These are phyloP conservation scores for Aspergillus heteromorphus DNA, from an alignment of 495 filamentous ascomycete species.

Conservation along the genomic window DNA sequence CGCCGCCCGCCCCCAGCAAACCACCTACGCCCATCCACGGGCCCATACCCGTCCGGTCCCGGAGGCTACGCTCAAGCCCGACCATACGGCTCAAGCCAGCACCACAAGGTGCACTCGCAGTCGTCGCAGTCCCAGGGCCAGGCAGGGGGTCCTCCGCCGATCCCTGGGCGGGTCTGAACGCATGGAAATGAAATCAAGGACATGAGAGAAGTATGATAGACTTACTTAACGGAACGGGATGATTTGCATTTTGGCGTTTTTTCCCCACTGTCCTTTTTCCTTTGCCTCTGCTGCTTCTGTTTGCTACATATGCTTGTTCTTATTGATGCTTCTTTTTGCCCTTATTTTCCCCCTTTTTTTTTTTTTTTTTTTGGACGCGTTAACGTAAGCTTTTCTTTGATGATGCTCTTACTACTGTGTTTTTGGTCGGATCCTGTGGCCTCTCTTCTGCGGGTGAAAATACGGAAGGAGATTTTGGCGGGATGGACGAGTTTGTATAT, in stretches of 20 bases:
- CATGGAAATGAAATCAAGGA: constrained; percentile 61
- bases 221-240: constrained; percentile 8
- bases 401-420: not conserved
- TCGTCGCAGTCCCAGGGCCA: constrained; percentile 42
- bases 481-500: not conserved
- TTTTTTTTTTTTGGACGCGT: not conserved
- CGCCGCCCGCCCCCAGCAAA: constrained; percentile 76
- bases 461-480: not conserved
- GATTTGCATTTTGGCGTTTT: constrained; percentile 16
- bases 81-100: constrained; percentile 30
- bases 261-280: not conserved
- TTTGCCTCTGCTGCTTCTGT: not conserved
- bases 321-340: not conserved
- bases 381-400: not conserved
- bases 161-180: constrained; percentile 83
- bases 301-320: not conserved
- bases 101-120: constrained; percentile 39
- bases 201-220: constrained; percentile 15
- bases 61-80: constrained; percentile 52
- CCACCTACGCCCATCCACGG: constrained; percentile 58
- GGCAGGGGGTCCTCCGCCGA: constrained; percentile 39
- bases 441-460: not conserved
- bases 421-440: not conserved
- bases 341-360: not conserved
- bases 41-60: constrained; percentile 52